These are phyloP conservation scores for Candida montana DNA, from an alignment of 805 yeast species.

Conservation along the genomic window DNA sequence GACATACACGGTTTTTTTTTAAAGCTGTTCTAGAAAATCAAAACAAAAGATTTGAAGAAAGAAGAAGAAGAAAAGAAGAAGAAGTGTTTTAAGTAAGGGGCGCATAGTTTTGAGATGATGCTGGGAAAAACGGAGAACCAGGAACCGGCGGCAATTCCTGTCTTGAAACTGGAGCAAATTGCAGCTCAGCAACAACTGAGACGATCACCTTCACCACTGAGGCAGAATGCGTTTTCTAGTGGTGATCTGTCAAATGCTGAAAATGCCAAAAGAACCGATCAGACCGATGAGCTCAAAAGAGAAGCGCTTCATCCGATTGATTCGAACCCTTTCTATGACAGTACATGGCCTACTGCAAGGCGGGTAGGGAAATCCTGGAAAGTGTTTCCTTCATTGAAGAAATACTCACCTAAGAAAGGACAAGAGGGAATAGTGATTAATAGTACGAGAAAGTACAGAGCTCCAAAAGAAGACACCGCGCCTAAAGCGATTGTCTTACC, in stretches of 20 bases:
- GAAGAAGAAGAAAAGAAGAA: neutral
- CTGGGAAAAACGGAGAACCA: neutral
- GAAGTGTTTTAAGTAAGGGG: neutral
- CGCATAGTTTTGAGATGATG: no score
- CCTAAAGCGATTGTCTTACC: neutral
- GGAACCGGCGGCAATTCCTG: neutral
- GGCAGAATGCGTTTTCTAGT: neutral
- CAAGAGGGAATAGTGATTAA: no score
- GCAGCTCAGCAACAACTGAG: neutral
- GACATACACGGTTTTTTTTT: conserved; percentile 3
- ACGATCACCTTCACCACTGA: neutral
- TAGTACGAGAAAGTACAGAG: no score
- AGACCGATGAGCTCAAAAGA: conserved; percentile 4
- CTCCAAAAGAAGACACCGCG: no score
- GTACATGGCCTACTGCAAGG: conserved; percentile 3
- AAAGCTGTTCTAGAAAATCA: neutral
- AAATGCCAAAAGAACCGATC: neutral
- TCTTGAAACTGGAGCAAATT: neutral
- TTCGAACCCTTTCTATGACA: conserved; percentile 20
- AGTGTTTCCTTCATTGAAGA: conserved; percentile 8
- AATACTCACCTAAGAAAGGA: conserved; percentile 17
- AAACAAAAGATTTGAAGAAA: neutral
- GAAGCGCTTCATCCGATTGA: conserved; percentile 5
- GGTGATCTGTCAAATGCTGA: neutral
- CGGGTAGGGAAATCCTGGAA: neutral